Evolutionary conservation across 164 flowering plant species (phyloP).

Genomic region (Chimonanthus salicifolius): DNA sequence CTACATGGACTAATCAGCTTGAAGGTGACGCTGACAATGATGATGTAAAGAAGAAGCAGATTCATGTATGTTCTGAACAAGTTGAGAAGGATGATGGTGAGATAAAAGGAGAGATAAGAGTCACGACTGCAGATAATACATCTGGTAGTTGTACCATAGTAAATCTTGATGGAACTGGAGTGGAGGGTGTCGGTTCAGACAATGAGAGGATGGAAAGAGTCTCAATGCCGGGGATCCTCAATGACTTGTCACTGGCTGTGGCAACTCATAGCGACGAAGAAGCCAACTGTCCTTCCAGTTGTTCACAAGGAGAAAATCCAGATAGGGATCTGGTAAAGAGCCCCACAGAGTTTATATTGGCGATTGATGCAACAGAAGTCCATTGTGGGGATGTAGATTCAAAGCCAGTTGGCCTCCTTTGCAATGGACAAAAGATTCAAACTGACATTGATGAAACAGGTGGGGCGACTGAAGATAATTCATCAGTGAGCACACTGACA

Average conservation of each 20-base stretch:
- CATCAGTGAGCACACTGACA: conserved; percentile 31
- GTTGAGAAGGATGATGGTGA: conserved; percentile 18
- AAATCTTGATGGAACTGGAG: conserved; percentile 12
- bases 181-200: conserved; percentile 8
- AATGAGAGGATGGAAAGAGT: conserved; percentile 6
- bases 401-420: conserved; percentile 10
- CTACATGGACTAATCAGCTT: no score
- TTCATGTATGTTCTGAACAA: conserved; percentile 4
- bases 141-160: not conserved
- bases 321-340: conserved; percentile 7
- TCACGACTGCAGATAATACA: conserved; percentile 10
- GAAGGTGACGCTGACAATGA: no score
- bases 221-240: conserved; percentile 7
- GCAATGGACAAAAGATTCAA: conserved; percentile 17
- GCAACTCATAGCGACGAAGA: conserved; percentile 12
- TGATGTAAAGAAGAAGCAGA: no score
- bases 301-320: conserved; percentile 10
- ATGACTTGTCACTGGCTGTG: conserved; percentile 19
- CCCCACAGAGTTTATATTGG: conserved; percentile 17
- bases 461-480: conserved; percentile 20
- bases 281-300: conserved; percentile 6
- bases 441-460: conserved; percentile 13
- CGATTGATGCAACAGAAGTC: conserved; percentile 16
- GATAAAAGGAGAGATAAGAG: not conserved
- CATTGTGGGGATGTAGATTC: conserved; percentile 19